A percentile compares a stretch with the other conserved stretches of the same genome.
phyloP scores from a whole-genome alignment of 345 rosid species.

The Arabidopsis thaliana region TAIR10.1 NC_003076.8:2077501-2078000 shows the following conservation, averaged over 20 bases:
- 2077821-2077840: constrained; percentile 51
- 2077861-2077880: constrained; percentile 50
- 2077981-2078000: constrained; percentile 51
- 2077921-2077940: constrained; percentile 56
- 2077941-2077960: constrained; percentile 45
- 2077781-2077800: constrained; percentile 60
- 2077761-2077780: constrained; percentile 51
- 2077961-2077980: constrained; percentile 72
- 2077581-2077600: constrained; percentile 59
- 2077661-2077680: constrained; percentile 63
- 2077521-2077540: not conserved
- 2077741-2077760: constrained; percentile 68
- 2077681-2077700: constrained; percentile 47
- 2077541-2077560: not conserved
- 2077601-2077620: constrained; percentile 64
- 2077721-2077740: constrained; percentile 59
- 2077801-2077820: constrained; percentile 53
- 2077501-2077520: constrained; percentile 3
- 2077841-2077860: constrained; percentile 54
- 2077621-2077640: constrained; percentile 62
- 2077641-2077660: constrained; percentile 59
- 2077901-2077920: constrained; percentile 57
- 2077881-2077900: constrained; percentile 51
- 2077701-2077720: constrained; percentile 50
- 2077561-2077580: constrained; percentile 46